Evolutionary conservation across 2,329 filamentous ascomycete species (phyloP).

Genomic region (Paracoccidioides lutzii): DNA sequence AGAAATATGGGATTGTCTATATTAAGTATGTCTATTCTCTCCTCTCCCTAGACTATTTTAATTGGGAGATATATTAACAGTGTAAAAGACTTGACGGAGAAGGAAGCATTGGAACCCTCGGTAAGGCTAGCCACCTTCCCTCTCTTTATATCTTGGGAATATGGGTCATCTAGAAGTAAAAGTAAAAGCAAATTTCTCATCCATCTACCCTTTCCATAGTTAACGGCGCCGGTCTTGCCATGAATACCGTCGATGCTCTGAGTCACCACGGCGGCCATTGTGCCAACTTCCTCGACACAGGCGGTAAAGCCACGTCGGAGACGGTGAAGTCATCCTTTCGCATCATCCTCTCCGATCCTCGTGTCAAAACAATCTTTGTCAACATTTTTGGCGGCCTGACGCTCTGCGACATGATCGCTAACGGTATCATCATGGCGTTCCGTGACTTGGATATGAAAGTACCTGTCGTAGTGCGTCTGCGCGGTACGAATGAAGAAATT

Average conservation of each 20-base stretch:
- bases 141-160: not conserved
- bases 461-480: constrained; percentile 63
- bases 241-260: constrained; percentile 81
- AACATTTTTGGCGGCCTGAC: constrained; percentile 62
- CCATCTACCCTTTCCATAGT: constrained; percentile 31
- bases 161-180: not conserved
- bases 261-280: constrained; percentile 52
- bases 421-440: constrained; percentile 61
- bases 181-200: not conserved
- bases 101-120: constrained; percentile 61
- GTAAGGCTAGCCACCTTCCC: constrained; percentile 15
- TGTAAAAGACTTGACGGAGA: constrained; percentile 31
- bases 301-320: constrained; percentile 71
- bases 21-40: constrained; percentile 39
- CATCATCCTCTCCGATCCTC: constrained; percentile 55
- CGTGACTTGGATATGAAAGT: constrained; percentile 52
- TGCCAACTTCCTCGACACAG: constrained; percentile 80
- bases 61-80: constrained; percentile 2
- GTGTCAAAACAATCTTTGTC: constrained; percentile 60
- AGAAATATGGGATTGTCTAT: constrained; percentile 65
- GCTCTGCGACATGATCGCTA: constrained; percentile 68
- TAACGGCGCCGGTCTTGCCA: constrained; percentile 78
- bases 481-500: constrained; percentile 60
- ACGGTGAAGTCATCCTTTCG: constrained; percentile 69
- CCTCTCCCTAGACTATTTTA: not conserved